Base-by-base conservation (phyloP, 139 green algal genomes). In the Closterium sp. region DNA sequence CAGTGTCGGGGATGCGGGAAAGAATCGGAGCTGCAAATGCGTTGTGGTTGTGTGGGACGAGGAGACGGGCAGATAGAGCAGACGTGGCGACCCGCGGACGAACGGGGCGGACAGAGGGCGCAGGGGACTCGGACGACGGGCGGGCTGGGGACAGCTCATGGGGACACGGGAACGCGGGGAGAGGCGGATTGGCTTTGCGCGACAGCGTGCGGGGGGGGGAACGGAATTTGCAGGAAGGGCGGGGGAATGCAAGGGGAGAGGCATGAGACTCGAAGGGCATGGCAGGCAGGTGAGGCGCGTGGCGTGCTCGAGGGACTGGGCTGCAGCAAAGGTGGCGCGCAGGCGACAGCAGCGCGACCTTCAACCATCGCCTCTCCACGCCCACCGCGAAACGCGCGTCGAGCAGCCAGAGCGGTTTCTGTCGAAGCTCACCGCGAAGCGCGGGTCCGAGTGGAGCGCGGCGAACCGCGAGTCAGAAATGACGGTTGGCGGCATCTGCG, bases 391-490 rank as follows among this genome's bases (percentile, higher is more conserved):
- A 91, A 89, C 31, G 30, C 32, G 28, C 28, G 70, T 27, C 30
- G 9, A 91, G 31, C 34, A 70, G 34, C 30, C 17, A 19, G 45
- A 27, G 22, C 38, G 92, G 45, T 88, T 85, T 10, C 29, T 88
- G 31, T 22, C 31, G 19, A 24, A 22, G 31, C 22, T 90, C 30
- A 93, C 87, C 91, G 93, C 91, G 70, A 99, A 99, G 30, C 97
- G 96, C 0, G 97, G 97, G 94, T 99, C 97, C 2, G 85, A 96
- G 90, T 97, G 96, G 91, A 98, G 95, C 9, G 94, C 89, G 1
- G 95, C 91, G 92, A 99, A 99, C 30, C 97, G 97, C 10, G 62
- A 27, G 93, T 98, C 97, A 21, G 30, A 24, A 32, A 94, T 93
- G 28, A 94, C 84, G 62, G 62, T 79, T 13, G 62, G 62, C 10